Evolutionary conservation across 192 early-diverging fungal genomes (phyloP), one percentile per base, ranked within the genome.

Genomic region (Coemansia sp.): DNA sequence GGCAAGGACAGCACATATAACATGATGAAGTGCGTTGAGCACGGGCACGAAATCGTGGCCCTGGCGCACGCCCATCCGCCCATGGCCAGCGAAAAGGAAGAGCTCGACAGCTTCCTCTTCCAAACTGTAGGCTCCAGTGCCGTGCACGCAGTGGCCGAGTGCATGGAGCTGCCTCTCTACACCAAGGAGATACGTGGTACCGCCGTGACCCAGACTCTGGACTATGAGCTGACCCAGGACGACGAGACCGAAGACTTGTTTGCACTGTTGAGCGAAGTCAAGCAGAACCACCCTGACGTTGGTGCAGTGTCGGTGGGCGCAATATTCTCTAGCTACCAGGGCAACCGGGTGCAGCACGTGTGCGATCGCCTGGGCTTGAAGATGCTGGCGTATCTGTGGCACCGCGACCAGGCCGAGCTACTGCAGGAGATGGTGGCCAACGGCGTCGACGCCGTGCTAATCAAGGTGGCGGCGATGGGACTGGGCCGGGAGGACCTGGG

Each of bases 1-100:
- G 97, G 97, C 42, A 99, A 99, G 69, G 97, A 99, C 78, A 93
- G 90, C 54, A 89, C 86, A 55, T 95, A 88, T 75, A 95, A 94
- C 60, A 83, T 95, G 84, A 83, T 97, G 83, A 89, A 99, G 71
- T 94, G 93, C 75, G 84, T 90, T 5, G 88, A 90, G 32, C 79
- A 93, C 62, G 94, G 93, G 3, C 97, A 99, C 66, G 83, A 92
- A 30, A 85, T 99, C 32, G 84, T 94, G 20, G 95, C 94, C 0
- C 73, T 99, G 1, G 97, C 92, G 1, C 97, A 99, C 69, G 70
- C 96, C 23, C 86, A 87, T 52, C 94, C 96, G 25, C 76, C 84
- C n/a, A 52, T 47, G 12, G 70, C 68, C 1, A 80, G 72, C 2
- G 26, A 27, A 4, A 85, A 86, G 83, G 91, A 94, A 53, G 96